Percentiles rank a stretch among this genome's conserved stretches.
Evolutionary conservation across 768 basidiomycete genomes (phyloP).

Genomic region (Arthromyces matolae): DNA sequence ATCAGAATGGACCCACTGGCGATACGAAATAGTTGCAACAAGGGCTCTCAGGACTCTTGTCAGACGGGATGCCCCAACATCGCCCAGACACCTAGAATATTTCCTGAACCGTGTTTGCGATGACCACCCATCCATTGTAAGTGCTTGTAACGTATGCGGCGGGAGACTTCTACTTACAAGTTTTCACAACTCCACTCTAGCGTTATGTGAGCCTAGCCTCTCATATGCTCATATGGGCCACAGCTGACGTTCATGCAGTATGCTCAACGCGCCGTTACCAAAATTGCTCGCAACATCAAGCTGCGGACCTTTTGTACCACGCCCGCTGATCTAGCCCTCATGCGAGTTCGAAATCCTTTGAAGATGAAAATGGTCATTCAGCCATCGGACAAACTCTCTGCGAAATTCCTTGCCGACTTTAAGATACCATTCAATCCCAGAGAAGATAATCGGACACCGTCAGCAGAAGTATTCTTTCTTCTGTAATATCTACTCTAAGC

Average conservation of each 20-base stretch:
- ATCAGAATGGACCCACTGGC: slow-evolving; percentile 70
- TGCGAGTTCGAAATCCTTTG: slow-evolving; percentile 65
- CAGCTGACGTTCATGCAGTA: slow-evolving; percentile 39
- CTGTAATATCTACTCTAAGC: not conserved
- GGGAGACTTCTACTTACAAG: not conserved
- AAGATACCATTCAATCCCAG: slow-evolving; percentile 42
- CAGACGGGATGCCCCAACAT: slow-evolving; percentile 56
- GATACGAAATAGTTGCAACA: slow-evolving; percentile 68
- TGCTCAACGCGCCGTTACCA: slow-evolving; percentile 72
- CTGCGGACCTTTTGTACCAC: slow-evolving; percentile 64
- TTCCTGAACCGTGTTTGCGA: slow-evolving; percentile 60
- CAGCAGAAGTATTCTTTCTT: slow-evolving; percentile 26
- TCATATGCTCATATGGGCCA: no score
- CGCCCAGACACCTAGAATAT: slow-evolving; percentile 45
- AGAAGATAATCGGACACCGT: slow-evolving; percentile 39
- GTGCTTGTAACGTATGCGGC: slow-evolving; percentile 19
- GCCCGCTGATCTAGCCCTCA: slow-evolving; percentile 56
- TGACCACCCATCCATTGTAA: slow-evolving; percentile 63
- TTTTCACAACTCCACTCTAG: slow-evolving; percentile 26
- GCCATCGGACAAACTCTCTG: slow-evolving; percentile 50
- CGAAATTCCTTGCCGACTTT: slow-evolving; percentile 53
- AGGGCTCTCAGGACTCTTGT: slow-evolving; percentile 66
- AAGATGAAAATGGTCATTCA: slow-evolving; percentile 46
- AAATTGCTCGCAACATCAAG: slow-evolving; percentile 74
- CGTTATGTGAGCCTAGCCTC: slow-evolving; percentile 56